Base-by-base conservation (phyloP, 768 basidiomycete species). In the Pholiota microspora region DNA sequence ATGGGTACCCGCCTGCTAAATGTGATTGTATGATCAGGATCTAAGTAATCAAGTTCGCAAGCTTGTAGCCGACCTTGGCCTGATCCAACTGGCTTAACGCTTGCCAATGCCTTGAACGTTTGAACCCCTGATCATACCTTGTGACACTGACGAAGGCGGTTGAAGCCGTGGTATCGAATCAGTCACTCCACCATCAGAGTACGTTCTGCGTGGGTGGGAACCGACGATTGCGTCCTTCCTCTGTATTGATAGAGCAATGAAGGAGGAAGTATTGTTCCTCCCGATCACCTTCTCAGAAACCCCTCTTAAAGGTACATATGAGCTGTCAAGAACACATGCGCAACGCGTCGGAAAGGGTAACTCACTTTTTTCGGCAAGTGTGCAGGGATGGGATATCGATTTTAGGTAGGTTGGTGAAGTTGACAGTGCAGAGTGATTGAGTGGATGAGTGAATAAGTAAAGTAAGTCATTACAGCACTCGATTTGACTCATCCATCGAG, bases 121-220 rank as follows among this genome's bases (percentile, higher is more conserved):
- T 49, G 57, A 55, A 64, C 67, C 69, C 71, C 70, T 72, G 68
- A 68, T 69, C 63, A 64, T 42, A 58, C 62, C 70, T 65, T 65
- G 68, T 70, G 71, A 68, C 69, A 56, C 62, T 60, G 51, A n/a
- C n/a, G n/a, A n/a, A n/a, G n/a, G n/a, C n/a, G 57, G 59, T 67
- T 65, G 59, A 62, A 60, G 58, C 59, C 62, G 67, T 62, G 58
- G 55, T 60, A 61, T 59, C 60, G 52, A 56, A 64, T 60, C 61
- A 63, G 62, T 57, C 62, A 57, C 58, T n/a, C 57, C 64, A 45
- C 63, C 57, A 64, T 63, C 61, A 63, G 52, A 59, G 61, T 40
- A 62, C 54, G 62, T 63, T 62, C 50, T 49, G 7, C 29, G 42
- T 38, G 49, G 56, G 62, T 63, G 64, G 58, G 62, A 62, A 62